Evolutionary conservation across 2,329 filamentous ascomycete species (phyloP), one percentile per base, ranked within the genome.

Genomic region (Emmonsia crescens): DNA sequence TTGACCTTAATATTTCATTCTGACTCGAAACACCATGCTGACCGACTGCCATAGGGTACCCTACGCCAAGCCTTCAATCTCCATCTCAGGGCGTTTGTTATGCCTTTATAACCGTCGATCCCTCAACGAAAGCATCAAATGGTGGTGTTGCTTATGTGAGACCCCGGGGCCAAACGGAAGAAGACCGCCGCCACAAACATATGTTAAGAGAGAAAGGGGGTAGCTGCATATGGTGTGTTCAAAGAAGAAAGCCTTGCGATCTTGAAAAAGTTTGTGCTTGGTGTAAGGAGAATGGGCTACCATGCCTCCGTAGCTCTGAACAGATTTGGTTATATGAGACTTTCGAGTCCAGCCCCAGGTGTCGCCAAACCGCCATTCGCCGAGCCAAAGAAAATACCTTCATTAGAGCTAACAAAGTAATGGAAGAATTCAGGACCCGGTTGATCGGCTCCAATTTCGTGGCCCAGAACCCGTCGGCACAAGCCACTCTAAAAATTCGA

Each of bases 181-280:
- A 65, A 64, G 51, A 68, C 59, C 38, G 62, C 4, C 31, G 66
- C 24, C 63, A 65, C 40, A 66, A 60, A 27, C 61, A 57, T 14
- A 56, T 62, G 16, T 49, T 72, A 48, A 71, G 63, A 57, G 60
- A 62, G 29, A 60, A 59, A 29, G 71, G 71, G 2, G 71, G 71
- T 29, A 64, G 70, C 19, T 73, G 72, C 60, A 29, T 67, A n/a
- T 67, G 65, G 57, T 73, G 72, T 56, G 65, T 64, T 58, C 64
- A 65, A n/a, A 68, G 62, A 9, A 72, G 68, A 63, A 72, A 72
- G 42, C 63, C 60, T 36, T 73, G 72, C 55, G 65, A 62, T 14
- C 49, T 62, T 6, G 46, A 54, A 8, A 58, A 59, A 24, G 64
- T 67, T 14, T 73, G 72, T 31, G 24, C 52, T 8, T 42, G 54